Conservation (phyloP, 208 protist genomes). For the Balamuthia mandrillaris region DNA sequence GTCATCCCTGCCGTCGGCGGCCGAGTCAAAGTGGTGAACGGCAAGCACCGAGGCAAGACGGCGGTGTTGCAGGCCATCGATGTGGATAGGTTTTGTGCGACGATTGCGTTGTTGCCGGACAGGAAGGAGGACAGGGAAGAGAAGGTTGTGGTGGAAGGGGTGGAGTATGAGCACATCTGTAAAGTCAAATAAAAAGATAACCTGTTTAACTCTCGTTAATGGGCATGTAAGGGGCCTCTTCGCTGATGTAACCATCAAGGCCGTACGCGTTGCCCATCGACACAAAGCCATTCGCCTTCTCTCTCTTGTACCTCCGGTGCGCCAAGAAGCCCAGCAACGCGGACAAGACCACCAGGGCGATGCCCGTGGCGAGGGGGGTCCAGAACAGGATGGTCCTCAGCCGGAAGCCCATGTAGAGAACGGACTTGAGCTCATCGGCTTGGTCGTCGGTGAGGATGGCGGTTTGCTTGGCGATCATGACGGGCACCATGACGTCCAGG, state of each 20-base stretch:
- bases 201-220: too few relatives aligned
- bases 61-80: conserved; percentile 49
- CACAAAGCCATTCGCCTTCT: too few relatives aligned
- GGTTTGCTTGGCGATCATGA: background rate
- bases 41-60: conserved; percentile 42
- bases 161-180: conserved; percentile 54
- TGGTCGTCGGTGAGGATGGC: conserved; percentile 3
- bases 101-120: conserved; percentile 8
- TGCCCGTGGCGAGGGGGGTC: too few relatives aligned
- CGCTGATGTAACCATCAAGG: too few relatives aligned
- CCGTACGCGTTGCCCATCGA: too few relatives aligned
- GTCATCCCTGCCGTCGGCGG: conserved; percentile 33
- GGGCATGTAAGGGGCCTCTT: too few relatives aligned
- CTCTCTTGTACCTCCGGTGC: too few relatives aligned
- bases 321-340: too few relatives aligned
- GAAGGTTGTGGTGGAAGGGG: background rate
- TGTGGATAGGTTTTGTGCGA: conserved; percentile 55
- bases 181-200: too few relatives aligned
- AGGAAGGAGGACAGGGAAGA: background rate
- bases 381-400: too few relatives aligned
- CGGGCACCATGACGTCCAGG: conserved; percentile 27
- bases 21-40: conserved; percentile 51
- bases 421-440: conserved; percentile 8
- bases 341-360: too few relatives aligned
- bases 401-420: background rate